phyloP scores from a whole-genome alignment of 2,329 filamentous ascomycete species.

The Cytospora schulzeri region DNA sequence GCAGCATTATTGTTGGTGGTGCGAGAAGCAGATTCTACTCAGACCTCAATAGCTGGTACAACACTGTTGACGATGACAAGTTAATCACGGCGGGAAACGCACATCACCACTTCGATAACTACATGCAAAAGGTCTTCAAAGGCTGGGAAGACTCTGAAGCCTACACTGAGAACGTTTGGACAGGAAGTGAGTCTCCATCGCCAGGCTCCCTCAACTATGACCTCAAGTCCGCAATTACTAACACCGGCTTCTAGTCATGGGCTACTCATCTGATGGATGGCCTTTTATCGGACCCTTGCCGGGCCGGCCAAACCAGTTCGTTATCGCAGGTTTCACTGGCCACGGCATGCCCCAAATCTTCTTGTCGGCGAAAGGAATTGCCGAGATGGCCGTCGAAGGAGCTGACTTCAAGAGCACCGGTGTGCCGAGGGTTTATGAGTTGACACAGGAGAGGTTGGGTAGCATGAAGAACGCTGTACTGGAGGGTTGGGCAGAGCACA shows the following conservation, averaged over 20 bases:
- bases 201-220: neutral
- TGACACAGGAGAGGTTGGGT: conserved; percentile 35
- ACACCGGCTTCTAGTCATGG: conserved; percentile 40
- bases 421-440: conserved; percentile 41
- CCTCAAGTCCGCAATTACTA: neutral
- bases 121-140: conserved; percentile 48
- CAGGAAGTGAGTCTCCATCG: conserved; percentile 39
- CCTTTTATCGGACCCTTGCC: conserved; percentile 50
- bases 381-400: conserved; percentile 41
- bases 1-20: conserved; percentile 48
- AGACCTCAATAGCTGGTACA: conserved; percentile 44
- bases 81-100: conserved; percentile 40
- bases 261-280: conserved; percentile 43
- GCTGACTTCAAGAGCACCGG: conserved; percentile 39
- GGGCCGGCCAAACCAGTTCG: conserved; percentile 41
- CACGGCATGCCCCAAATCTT: conserved; percentile 54
- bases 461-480: conserved; percentile 26
- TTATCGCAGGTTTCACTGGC: conserved; percentile 53
- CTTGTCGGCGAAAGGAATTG: conserved; percentile 43
- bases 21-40: conserved; percentile 38
- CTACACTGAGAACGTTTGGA: conserved; percentile 43
- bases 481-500: conserved; percentile 23
- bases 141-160: conserved; percentile 50
- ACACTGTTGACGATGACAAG: conserved; percentile 45
- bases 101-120: conserved; percentile 45